phyloP scores from a whole-genome alignment of 139 green algal species.

The Astrephomene gubernaculifera region DNA sequence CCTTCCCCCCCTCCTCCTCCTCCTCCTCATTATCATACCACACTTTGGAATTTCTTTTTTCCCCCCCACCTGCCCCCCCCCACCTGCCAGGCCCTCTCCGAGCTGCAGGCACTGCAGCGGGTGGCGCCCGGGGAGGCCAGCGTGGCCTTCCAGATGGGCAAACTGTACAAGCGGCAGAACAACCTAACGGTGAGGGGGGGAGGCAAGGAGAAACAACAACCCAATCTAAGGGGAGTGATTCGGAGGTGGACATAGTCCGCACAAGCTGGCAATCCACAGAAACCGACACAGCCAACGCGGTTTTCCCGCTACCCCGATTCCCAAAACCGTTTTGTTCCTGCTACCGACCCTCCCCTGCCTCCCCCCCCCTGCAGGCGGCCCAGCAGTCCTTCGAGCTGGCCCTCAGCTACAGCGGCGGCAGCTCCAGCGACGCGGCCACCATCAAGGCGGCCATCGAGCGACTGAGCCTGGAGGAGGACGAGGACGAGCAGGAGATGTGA shows the following conservation, averaged over 20 bases:
- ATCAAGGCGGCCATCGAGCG: slow-evolving; percentile 95
- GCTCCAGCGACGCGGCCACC: slow-evolving; percentile 77
- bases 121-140: slow-evolving; percentile 87
- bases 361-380: background rate
- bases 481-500: slow-evolving; percentile 83
- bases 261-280: no score
- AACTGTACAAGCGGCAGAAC: slow-evolving; percentile 82
- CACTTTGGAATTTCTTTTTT: no score
- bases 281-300: no score
- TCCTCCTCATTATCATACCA: no score
- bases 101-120: slow-evolving; percentile 62
- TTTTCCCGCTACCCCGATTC: no score
- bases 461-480: slow-evolving; percentile 76
- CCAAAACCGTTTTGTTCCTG: no score
- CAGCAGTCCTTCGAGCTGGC: slow-evolving; percentile 71
- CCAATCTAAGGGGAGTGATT: no score
- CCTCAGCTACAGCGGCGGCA: slow-evolving; percentile 78
- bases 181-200: slow-evolving; percentile 41
- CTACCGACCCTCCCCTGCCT: no score
- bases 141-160: slow-evolving; percentile 92
- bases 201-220: no score
- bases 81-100: slow-evolving; percentile 7
- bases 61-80: no score
- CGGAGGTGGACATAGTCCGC: no score
- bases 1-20: no score